Conservation (phyloP, 345 rosid genomes). For the Theobroma cacao region DNA sequence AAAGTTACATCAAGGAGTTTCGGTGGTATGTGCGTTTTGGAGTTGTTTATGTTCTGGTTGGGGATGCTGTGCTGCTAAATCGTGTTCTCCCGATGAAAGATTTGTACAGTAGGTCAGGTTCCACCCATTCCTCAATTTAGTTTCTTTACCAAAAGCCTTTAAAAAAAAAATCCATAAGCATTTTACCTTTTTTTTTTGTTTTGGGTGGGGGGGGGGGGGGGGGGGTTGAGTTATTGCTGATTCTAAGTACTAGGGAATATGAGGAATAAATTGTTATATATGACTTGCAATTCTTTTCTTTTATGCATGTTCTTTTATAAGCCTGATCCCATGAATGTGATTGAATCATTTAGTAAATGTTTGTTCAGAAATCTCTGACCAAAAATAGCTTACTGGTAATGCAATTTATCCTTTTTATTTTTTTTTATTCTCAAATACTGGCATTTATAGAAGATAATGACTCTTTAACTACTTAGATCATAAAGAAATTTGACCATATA, state of each 20-base stretch:
- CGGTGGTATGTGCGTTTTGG: conserved; percentile 91
- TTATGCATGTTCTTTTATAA: not conserved
- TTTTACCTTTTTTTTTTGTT: too few relatives aligned
- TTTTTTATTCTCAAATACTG: not conserved
- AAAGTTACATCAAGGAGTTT: conserved; percentile 59
- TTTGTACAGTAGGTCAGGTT: conserved; percentile 48
- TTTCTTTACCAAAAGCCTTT: not conserved
- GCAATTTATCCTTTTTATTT: not conserved
- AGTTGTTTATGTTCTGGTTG: conserved; percentile 75
- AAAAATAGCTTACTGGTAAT: not conserved
- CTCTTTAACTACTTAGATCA: not conserved
- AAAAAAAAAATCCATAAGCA: too few relatives aligned
- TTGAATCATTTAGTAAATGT: not conserved
- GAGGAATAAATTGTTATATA: not conserved
- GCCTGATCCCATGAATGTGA: not conserved
- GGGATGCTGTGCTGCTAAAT: conserved; percentile 80
- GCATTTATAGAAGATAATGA: not conserved
- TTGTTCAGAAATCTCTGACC: not conserved
- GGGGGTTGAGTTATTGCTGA: too few relatives aligned
- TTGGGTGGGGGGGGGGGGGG: not conserved
- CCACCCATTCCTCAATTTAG: not conserved
- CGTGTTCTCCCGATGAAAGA: conserved; percentile 55
- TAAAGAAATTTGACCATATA: not conserved
- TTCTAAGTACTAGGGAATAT: too few relatives aligned
- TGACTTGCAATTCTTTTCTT: not conserved